Evolutionary conservation across 805 yeast genomes (phyloP).

Genomic region (Cyberlindnera japonica): DNA sequence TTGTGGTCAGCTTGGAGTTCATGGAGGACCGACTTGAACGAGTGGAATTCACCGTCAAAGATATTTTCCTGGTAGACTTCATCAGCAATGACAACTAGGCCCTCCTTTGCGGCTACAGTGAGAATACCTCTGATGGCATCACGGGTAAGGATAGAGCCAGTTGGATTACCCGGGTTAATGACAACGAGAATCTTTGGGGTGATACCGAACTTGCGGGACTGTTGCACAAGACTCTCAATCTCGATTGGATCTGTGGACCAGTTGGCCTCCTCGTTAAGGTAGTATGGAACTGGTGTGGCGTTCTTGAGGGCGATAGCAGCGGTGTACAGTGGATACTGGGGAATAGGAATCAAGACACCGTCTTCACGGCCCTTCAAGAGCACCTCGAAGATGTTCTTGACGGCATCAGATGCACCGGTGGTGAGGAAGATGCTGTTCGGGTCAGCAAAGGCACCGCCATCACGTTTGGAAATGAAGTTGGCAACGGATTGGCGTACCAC

Average conservation of each 20-base stretch:
- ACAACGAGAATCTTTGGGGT: slow-evolving; percentile 79
- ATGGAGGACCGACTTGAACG: slow-evolving; percentile 77
- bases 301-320: slow-evolving; percentile 87
- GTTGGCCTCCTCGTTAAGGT: slow-evolving; percentile 68
- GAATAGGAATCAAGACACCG: slow-evolving; percentile 91
- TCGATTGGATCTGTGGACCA: slow-evolving; percentile 82
- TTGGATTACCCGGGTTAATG: slow-evolving; percentile 98
- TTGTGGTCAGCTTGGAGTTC: slow-evolving; percentile 50
- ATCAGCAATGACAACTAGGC: slow-evolving; percentile 88
- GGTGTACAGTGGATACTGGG: slow-evolving; percentile 96
- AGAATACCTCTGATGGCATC: slow-evolving; percentile 69
- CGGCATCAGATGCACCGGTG: slow-evolving; percentile 94
- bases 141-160: slow-evolving; percentile 75
- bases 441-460: slow-evolving; percentile 63
- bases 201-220: slow-evolving; percentile 49
- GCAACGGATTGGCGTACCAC: slow-evolving; percentile 77
- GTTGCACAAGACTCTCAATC: slow-evolving; percentile 50
- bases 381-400: slow-evolving; percentile 69
- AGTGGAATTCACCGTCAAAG: slow-evolving; percentile 74
- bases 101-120: slow-evolving; percentile 76
- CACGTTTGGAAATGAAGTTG: slow-evolving; percentile 72
- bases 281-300: slow-evolving; percentile 83
- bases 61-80: slow-evolving; percentile 97
- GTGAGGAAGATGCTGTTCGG: slow-evolving; percentile 80
- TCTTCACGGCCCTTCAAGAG: slow-evolving; percentile 56